phyloP scores from a whole-genome alignment of 2,329 filamentous ascomycete species.

The Periconia digitata region DNA sequence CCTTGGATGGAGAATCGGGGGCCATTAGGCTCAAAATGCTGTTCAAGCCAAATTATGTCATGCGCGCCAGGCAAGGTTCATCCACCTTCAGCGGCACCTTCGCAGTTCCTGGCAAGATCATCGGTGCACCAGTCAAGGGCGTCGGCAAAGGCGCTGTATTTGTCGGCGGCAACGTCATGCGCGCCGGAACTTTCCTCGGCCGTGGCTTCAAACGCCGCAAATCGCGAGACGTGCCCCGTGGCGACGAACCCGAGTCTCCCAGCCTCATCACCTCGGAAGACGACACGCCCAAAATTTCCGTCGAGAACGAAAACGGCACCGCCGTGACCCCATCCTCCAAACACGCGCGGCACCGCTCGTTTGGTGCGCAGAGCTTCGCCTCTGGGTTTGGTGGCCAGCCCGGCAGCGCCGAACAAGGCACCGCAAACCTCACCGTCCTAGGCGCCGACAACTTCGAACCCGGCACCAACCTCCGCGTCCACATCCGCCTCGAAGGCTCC shows the following conservation, averaged over 20 bases:
- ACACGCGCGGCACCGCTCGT: constrained; percentile 39
- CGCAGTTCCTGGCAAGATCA: constrained; percentile 81
- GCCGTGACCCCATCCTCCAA: constrained; percentile 16
- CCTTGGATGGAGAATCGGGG: constrained; percentile 87
- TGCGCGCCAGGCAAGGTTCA: constrained; percentile 81
- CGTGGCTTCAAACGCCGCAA: constrained; percentile 78
- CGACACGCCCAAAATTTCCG: constrained; percentile 28
- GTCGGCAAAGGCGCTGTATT: constrained; percentile 73
- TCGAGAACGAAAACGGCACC: constrained; percentile 26
- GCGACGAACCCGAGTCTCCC: constrained; percentile 48
- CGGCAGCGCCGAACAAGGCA: constrained; percentile 65
- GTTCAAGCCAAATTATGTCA: constrained; percentile 92
- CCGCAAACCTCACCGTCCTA: constrained; percentile 77
- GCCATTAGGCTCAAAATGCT: constrained; percentile 78
- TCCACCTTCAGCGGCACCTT: constrained; percentile 94
- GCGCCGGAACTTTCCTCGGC: constrained; percentile 87
- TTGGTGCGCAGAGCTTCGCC: constrained; percentile 46
- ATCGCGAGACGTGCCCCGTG: constrained; percentile 48
- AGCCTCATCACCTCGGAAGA: constrained; percentile 33
- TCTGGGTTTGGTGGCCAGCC: constrained; percentile 41
- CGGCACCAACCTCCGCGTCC: constrained; percentile 76
- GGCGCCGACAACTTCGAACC: constrained; percentile 77
- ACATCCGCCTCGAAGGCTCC: constrained; percentile 65
- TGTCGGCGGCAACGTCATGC: constrained; percentile 78
- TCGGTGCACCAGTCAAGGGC: constrained; percentile 94